Base-by-base conservation (phyloP, 305 asterid genomes). In the Fraxinus latifolia region DNA sequence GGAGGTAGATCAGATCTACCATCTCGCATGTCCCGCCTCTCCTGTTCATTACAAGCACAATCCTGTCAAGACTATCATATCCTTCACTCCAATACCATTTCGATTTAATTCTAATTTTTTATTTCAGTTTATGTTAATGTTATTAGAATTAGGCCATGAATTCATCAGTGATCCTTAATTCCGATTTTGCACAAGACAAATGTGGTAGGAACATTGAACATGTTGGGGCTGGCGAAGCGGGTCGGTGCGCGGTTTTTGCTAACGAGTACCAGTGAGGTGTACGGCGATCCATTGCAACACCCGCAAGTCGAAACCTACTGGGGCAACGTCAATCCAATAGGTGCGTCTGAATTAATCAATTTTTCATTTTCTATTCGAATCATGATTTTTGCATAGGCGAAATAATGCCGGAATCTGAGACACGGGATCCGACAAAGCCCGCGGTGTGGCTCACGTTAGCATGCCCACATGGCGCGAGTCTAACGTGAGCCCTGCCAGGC, bases 1-100 rank as follows among this genome's bases (percentile, higher is more conserved):
- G 37, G 99, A 95, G 79, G 99, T 95, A 6, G 99, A 95, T 86
- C 98, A 95, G 96, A 95, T 95, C 98, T 95, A 95, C 75, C 99
- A 95, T 21, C 89, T 95, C 74, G 99, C 99, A 21, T 95, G 99
- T 86, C 99, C 99, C 1, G 99, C 99, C 3, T 95, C 99, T 4
- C 99, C 99, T 1, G 99, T 95, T 31, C 99, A 95, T 34, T 95
- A 95, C 89, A 95, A 95, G 90, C 92, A 94, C 87, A 95, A 95
- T 71, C 99, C 99, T 50, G 97, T 94, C 89, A 95, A 94, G 80
- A 95, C 99, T 3, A 95, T 95, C 36, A 95, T 94, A 94, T 94
- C 99, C 98, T 94, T 90, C 82, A 81, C 21, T 3, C 2, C 1
- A 0, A 25, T 58, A 50, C 21, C 5, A 25, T 76, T 2, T 7